Evolutionary conservation across 2,329 filamentous ascomycete species (phyloP).

Genomic region (Aspergillus flavus): DNA sequence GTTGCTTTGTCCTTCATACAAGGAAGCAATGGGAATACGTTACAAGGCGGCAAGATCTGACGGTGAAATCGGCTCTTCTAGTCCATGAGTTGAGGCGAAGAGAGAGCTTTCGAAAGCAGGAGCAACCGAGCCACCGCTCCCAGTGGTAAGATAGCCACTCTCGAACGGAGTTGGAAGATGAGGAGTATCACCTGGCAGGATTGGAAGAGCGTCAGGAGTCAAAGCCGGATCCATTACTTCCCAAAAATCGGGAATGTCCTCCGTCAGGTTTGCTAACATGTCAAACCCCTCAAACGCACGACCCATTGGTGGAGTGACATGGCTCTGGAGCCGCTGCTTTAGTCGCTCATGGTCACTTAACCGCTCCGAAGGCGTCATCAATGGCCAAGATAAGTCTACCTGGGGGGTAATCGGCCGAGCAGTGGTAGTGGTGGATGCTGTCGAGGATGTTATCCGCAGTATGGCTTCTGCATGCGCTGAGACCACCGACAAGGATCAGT

Average conservation of each 20-base stretch:
- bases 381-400: not conserved
- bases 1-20: not conserved
- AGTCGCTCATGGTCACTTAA: too few relatives aligned
- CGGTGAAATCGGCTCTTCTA: not conserved
- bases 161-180: too few relatives aligned
- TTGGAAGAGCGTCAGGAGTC: not conserved
- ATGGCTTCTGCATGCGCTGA: not conserved
- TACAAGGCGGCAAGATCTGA: not conserved
- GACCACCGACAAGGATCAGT: not conserved
- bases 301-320: not conserved
- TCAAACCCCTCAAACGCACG: too few relatives aligned
- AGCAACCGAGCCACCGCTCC: not conserved
- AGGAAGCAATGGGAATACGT: not conserved
- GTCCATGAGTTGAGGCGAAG: not conserved
- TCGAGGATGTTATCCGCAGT: not conserved
- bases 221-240: not conserved
- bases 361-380: not conserved
- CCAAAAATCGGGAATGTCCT: not conserved
- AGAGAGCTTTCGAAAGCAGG: not conserved
- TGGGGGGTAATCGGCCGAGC: not conserved
- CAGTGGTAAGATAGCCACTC: not conserved
- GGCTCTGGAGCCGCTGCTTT: not conserved
- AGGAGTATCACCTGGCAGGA: too few relatives aligned
- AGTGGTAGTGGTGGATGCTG: not conserved
- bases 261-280: too few relatives aligned